Base-by-base conservation (phyloP, 108 stramenopile species). In the Cyclotella choctawhatcheeana region DNA sequence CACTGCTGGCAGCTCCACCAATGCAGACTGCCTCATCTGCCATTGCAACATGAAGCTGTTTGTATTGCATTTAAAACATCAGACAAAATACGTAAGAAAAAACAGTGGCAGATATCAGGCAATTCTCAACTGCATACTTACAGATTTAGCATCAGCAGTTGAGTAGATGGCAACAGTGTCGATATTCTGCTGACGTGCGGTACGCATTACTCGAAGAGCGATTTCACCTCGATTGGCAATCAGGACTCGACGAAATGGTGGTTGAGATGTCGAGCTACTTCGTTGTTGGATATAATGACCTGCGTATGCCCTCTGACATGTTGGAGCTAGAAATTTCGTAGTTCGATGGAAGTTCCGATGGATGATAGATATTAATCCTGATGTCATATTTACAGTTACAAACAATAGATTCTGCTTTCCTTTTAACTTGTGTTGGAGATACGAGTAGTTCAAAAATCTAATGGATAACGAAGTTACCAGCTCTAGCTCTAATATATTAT, bases 141-240 rank as follows among this genome's bases (percentile, higher is more conserved):
- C 47, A 17, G 84, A 60, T 30, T 84, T 77, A 8, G 85, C 85
- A 77, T 99, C 98, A 29, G 93, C 92, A 6, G 84, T 82, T 44
- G 85, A 87, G 79, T 97, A 97, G 26, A 98, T 84, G 12, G 97
- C 97, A 5, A 98, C 97, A 3, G 98, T 97, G 7, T 82, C 56
- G 51, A 99, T 94, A 54, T 82, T 84, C 50, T 92, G 75, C 4
- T 44, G 18, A 25, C 71, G 82, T 37, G 94, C 95, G 0, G 98
- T 97, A 40, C 88, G 79, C 59, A 98, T 89, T 64, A 99, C 86
- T 10, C 97, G 93, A 54, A 88, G 81, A 26, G 96, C 92, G 82
- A 98, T 98, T 75, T 98, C 97, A 21, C 97, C 97, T 5, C 97
- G 88, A 73, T 98, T 98, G 71, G 97, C 97, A 14, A 97, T 84